These are phyloP conservation scores for Umbelopsis vinacea DNA, from an alignment of 192 early-diverging fungal species.

Conservation along the genomic window DNA sequence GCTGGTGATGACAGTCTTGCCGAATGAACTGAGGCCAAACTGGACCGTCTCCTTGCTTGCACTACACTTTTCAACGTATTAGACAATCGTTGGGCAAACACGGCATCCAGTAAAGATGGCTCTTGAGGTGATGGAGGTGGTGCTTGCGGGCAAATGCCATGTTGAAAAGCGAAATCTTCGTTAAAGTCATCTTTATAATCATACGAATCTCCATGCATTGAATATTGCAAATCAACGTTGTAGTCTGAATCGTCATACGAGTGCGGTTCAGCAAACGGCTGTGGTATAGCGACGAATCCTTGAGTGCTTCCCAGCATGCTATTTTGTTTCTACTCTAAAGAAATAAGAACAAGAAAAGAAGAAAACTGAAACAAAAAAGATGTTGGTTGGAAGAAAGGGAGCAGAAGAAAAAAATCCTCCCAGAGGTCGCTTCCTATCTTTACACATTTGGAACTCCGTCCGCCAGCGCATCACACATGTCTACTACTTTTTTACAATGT, in stretches of 20 bases:
- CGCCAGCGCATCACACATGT: not conserved
- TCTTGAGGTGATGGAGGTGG: slow-evolving; percentile 41
- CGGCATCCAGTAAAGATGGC: slow-evolving; percentile 31
- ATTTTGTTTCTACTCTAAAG: not conserved
- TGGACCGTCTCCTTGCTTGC: slow-evolving; percentile 1
- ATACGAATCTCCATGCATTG: slow-evolving; percentile 2
- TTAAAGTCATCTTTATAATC: slow-evolving; percentile 24
- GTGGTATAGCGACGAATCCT: slow-evolving; percentile 11
- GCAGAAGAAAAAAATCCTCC: not conserved
- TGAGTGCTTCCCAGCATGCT: slow-evolving; percentile 18
- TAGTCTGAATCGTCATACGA: not conserved
- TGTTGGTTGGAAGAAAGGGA: not conserved
- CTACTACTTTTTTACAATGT: not conserved
- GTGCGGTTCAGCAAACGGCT: not conserved
- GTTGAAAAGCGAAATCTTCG: slow-evolving; percentile 31
- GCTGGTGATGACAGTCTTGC: not conserved
- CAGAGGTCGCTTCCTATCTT: not conserved
- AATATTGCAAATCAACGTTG: slow-evolving; percentile 17
- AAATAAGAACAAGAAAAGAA: not conserved
- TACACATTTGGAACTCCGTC: not conserved
- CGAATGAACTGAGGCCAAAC: not conserved
- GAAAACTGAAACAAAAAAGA: not conserved
- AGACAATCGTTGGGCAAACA: slow-evolving; percentile 25
- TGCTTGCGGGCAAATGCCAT: slow-evolving; percentile 23
- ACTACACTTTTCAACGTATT: slow-evolving; percentile 24